phyloP scores from a whole-genome alignment of 2,329 filamentous ascomycete genomes.

The Fusarium caatingaense region DNA sequence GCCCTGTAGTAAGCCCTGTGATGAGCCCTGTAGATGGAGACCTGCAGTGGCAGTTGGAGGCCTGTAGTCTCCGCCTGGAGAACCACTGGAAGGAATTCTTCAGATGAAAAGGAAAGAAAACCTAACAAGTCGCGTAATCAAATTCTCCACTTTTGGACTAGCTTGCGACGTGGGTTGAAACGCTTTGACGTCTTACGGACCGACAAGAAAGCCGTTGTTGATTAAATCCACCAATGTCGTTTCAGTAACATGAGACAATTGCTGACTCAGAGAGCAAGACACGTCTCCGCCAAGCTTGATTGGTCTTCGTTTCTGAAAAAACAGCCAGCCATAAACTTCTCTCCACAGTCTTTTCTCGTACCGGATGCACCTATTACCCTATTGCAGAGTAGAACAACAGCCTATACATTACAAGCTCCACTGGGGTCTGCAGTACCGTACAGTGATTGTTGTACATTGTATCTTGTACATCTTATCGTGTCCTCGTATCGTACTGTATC shows the following conservation, averaged over 20 bases:
- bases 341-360: constrained; percentile 1
- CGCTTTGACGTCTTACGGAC: constrained; percentile 6
- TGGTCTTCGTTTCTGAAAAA: constrained; percentile 6
- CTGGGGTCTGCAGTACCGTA: not conserved
- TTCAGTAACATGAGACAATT: not conserved
- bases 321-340: constrained; percentile 9
- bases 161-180: constrained; percentile 21
- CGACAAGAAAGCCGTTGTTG: not conserved
- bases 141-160: not conserved
- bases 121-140: not conserved
- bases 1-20: not conserved
- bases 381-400: not conserved
- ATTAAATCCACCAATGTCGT: constrained; percentile 18
- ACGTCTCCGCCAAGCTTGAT: constrained; percentile 3
- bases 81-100: not conserved
- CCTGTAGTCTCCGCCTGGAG: not conserved
- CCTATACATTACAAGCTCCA: constrained; percentile 8
- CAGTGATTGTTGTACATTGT: not conserved
- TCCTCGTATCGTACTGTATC: not conserved
- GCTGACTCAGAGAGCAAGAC: constrained; percentile 11
- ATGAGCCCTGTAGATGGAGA: not conserved
- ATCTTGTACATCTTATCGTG: not conserved
- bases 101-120: not conserved
- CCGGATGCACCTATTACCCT: not conserved
- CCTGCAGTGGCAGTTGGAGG: not conserved